phyloP scores from a whole-genome alignment of 345 rosid genomes.

The Populus euphratica region DNA sequence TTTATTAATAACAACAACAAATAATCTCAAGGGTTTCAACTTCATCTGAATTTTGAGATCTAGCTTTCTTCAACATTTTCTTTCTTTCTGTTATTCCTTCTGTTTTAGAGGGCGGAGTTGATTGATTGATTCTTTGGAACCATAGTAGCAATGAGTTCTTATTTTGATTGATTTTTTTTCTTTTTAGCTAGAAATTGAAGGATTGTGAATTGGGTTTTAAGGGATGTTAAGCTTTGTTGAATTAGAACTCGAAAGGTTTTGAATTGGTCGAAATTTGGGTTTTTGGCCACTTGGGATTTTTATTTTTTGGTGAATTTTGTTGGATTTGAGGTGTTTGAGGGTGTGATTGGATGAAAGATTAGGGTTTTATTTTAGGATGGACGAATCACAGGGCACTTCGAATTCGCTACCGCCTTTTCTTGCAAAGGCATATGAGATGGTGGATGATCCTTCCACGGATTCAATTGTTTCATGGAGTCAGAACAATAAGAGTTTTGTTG shows the following conservation, averaged over 20 bases:
- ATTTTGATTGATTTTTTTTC: not conserved
- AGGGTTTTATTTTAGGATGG: constrained; percentile 39
- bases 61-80: constrained; percentile 1
- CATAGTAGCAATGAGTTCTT: not conserved
- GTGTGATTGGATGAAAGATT: constrained; percentile 4
- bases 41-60: constrained; percentile 4
- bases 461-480: constrained; percentile 75
- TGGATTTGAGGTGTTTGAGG: constrained; percentile 13
- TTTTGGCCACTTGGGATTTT: not conserved
- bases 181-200: constrained; percentile 2
- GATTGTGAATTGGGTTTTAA: constrained; percentile 12
- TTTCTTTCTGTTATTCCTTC: constrained; percentile 2
- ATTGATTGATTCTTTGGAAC: not conserved
- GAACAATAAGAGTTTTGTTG: constrained; percentile 66
- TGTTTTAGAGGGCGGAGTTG: constrained; percentile 3
- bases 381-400: constrained; percentile 63
- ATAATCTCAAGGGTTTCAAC: not conserved
- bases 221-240: constrained; percentile 7
- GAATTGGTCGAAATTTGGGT: not conserved
- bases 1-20: not conserved
- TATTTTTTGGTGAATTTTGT: not conserved
- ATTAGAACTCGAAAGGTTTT: constrained; percentile 6
- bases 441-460: constrained; percentile 70
- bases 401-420: constrained; percentile 87
- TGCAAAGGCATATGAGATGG: constrained; percentile 83